These are phyloP conservation scores for Kodamaea jinghongensis DNA, from an alignment of 805 yeast species.

Conservation along the genomic window DNA sequence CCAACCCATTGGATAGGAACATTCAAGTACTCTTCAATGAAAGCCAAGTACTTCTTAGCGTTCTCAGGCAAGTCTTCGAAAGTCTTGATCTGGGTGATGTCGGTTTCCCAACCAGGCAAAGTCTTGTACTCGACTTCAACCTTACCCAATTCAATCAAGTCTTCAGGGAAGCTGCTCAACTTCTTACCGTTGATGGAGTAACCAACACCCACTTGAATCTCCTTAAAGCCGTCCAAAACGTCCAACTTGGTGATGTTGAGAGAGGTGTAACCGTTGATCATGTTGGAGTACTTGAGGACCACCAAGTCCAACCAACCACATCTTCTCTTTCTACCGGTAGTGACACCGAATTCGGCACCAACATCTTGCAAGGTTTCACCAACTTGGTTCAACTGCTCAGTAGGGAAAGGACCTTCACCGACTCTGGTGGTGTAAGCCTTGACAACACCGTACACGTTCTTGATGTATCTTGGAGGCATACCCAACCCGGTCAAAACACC, in stretches of 20 bases:
- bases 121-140: conserved; percentile 92
- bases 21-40: conserved; percentile 77
- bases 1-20: conserved; percentile 97
- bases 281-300: conserved; percentile 84
- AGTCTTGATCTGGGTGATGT: conserved; percentile 66
- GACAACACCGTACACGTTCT: conserved; percentile 89
- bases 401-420: conserved; percentile 99
- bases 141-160: conserved; percentile 72
- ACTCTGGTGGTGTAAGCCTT: conserved; percentile 98
- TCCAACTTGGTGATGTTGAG: conserved; percentile 94
- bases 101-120: conserved; percentile 91
- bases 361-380: conserved; percentile 88
- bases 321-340: conserved; percentile 98
- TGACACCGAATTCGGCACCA: conserved; percentile 96
- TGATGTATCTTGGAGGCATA: conserved; percentile 83
- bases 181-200: conserved; percentile 78
- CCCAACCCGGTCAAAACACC: conserved; percentile 98
- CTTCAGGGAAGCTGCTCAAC: conserved; percentile 87
- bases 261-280: conserved; percentile 92
- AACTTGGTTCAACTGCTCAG: conserved; percentile 84
- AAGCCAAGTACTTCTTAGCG: conserved; percentile 80
- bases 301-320: conserved; percentile 99
- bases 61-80: conserved; percentile 83
- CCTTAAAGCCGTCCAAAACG: conserved; percentile 86
- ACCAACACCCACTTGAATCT: conserved; percentile 82